Percentiles rank a stretch among this genome's conserved stretches.
Evolutionary conservation across 2,329 filamentous ascomycete genomes (phyloP).

Genomic region (Zalaria obscura): DNA sequence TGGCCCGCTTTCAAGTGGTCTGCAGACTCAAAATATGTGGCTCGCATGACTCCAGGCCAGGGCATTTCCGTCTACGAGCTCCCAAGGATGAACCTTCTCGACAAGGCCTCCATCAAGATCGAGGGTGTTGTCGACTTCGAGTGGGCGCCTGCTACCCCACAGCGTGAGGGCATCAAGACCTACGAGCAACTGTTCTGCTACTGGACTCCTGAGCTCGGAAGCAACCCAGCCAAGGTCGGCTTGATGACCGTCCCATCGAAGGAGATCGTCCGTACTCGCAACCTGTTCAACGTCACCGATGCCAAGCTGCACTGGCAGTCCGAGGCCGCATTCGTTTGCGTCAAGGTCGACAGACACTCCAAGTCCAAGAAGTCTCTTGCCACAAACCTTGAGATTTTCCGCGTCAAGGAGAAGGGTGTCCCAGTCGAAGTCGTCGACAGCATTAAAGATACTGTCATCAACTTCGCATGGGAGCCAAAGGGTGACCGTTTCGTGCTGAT

Average conservation of each 20-base stretch:
- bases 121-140: conserved; percentile 97
- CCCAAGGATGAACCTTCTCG: conserved; percentile 75
- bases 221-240: conserved; percentile 92
- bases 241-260: conserved; percentile 94
- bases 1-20: conserved; percentile 99
- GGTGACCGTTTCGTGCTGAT: conserved; percentile 96
- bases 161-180: conserved; percentile 71
- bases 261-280: conserved; percentile 83
- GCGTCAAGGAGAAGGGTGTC: conserved; percentile 91
- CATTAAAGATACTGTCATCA: conserved; percentile 97
- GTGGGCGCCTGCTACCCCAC: conserved; percentile 76
- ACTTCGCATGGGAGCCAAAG: conserved; percentile 99
- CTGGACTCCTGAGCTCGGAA: conserved; percentile 97
- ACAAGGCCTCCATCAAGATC: conserved; percentile 88
- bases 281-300: conserved; percentile 95
- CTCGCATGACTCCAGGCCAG: conserved; percentile 72
- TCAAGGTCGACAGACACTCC: conserved; percentile 97
- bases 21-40: conserved; percentile 91
- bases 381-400: conserved; percentile 97
- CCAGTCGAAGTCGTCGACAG: conserved; percentile 96
- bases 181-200: conserved; percentile 96
- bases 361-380: conserved; percentile 98
- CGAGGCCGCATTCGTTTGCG: conserved; percentile 82
- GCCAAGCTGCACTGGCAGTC: conserved; percentile 99
- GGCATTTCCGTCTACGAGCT: conserved; percentile 87